Evolutionary conservation across 2,329 filamentous ascomycete species (phyloP).

Genomic region (Claviceps humidiphila): DNA sequence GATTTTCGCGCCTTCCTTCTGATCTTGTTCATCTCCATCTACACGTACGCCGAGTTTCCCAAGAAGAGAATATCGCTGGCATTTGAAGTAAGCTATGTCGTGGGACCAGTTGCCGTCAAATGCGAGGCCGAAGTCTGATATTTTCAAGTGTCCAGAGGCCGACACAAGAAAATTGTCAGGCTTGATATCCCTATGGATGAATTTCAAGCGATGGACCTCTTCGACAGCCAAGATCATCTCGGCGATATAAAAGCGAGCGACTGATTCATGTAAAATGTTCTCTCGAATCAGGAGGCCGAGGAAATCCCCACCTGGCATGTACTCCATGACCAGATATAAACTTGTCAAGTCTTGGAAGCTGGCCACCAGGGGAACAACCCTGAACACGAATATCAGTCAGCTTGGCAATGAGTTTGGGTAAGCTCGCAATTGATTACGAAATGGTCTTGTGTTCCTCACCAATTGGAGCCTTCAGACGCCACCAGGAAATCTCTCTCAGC

Average conservation of each 20-base stretch:
- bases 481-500: slow-evolving; percentile 90
- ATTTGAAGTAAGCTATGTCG: slow-evolving; percentile 74
- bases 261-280: slow-evolving; percentile 64
- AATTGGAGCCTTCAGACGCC: slow-evolving; percentile 72
- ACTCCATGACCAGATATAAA: slow-evolving; percentile 93
- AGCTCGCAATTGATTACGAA: background rate
- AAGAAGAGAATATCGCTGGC: slow-evolving; percentile 66
- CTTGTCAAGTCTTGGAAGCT: slow-evolving; percentile 80
- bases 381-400: slow-evolving; percentile 14
- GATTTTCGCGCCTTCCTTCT: slow-evolving; percentile 33
- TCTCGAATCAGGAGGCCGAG: slow-evolving; percentile 75
- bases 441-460: slow-evolving; percentile 29
- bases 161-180: slow-evolving; percentile 95
- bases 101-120: slow-evolving; percentile 95
- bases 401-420: background rate
- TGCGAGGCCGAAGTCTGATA: slow-evolving; percentile 89
- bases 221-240: slow-evolving; percentile 96
- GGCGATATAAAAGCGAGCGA: slow-evolving; percentile 76
- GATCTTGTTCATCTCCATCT: slow-evolving; percentile 60
- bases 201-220: slow-evolving; percentile 74
- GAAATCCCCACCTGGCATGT: slow-evolving; percentile 95
- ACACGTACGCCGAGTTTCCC: slow-evolving; percentile 63
- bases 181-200: slow-evolving; percentile 93
- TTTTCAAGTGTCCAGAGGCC: slow-evolving; percentile 78
- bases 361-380: slow-evolving; percentile 74